Evolutionary conservation across 352 stramenopile species (phyloP).

Genomic region (Globisporangium megalacanthum): DNA sequence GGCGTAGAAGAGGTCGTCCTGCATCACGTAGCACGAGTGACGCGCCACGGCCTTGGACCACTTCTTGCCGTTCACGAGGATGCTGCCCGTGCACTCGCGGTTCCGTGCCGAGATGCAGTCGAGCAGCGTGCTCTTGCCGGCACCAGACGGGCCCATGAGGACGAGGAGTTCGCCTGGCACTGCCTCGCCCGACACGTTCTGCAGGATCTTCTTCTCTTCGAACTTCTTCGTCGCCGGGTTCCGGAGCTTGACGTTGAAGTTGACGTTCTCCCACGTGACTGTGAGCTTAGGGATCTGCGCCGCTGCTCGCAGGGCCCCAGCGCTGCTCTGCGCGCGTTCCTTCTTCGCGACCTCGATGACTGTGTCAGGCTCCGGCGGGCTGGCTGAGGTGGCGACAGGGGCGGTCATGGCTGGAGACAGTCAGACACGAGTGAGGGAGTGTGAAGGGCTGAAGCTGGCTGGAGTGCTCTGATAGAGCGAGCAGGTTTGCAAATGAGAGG

Average conservation of each 20-base stretch:
- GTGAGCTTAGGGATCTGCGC: slow-evolving; percentile 22
- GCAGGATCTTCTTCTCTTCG: slow-evolving; percentile 38
- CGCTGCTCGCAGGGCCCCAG: slow-evolving; percentile 21
- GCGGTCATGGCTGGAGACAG: not conserved
- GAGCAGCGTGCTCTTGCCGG: slow-evolving; percentile 33
- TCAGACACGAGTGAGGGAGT: not conserved
- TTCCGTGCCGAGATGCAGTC: slow-evolving; percentile 36
- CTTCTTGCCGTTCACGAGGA: slow-evolving; percentile 47
- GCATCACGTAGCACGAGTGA: slow-evolving; percentile 60
- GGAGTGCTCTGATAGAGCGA: no score
- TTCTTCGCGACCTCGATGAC: slow-evolving; percentile 13
- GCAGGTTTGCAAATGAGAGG: not conserved
- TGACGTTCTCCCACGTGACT: slow-evolving; percentile 28
- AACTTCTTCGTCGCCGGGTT: slow-evolving; percentile 18
- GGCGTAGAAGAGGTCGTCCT: slow-evolving; percentile 82
- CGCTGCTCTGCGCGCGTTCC: slow-evolving; percentile 18
- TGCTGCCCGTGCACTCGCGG: slow-evolving; percentile 41
- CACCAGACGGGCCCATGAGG: slow-evolving; percentile 36
- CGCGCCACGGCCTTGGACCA: slow-evolving; percentile 24
- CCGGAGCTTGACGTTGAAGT: slow-evolving; percentile 22
- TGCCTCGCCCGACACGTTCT: slow-evolving; percentile 29
- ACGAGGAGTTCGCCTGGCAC: slow-evolving; percentile 22
- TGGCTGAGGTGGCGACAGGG: not conserved
- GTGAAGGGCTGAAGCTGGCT: not conserved
- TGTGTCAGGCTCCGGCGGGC: not conserved